Evolutionary conservation across 257 asterid species (phyloP), one percentile per base, ranked within the genome.

Genomic region (Jasminum sambac): DNA sequence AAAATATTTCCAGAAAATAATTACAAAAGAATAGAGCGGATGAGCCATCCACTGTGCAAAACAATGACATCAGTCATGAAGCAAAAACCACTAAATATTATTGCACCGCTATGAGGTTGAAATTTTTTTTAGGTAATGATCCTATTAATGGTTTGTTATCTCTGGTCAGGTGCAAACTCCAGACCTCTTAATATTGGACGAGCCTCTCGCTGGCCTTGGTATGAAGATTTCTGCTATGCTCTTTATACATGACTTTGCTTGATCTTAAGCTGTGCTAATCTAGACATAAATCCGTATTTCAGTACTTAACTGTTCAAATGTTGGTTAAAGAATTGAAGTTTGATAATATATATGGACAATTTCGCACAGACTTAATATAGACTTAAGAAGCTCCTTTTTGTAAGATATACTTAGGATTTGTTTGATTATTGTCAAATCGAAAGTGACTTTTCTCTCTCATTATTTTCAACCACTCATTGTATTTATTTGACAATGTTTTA

Each of bases 141-240:
- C 80, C 61, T 60, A 67, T 77, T 62, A 69, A 23, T 69, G 36
- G 63, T 69, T 70, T 50, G 23, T 62, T 80, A 50, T 50, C 68
- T 64, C 72, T 73, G 37, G 82, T 72, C 88, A 94, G 98, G 96
- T 94, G 70, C 93, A 89, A 82, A 86, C 86, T 83, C 98, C 99
- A 30, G 88, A 85, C 74, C 84, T 94, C 61, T 79, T 94, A 81
- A 73, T 89, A 83, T 77, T 91, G 86, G 98, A 91, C 61, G 98
- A 94, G 84, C 99, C 99, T 78, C 99, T 94, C 78, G 98, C 98
- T 81, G 99, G 99, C 73, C 91, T 94, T 78, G 98, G 99, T 94
- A 94, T 11, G 86, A 11, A 40, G 36, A 57, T 64, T 60, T 70
- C 60, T 48, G 13, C 42, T 17, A 17, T 72, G 74, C 66, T 72